Base-by-base conservation (phyloP, 2,329 filamentous ascomycete genomes). In the Penicillium sp. region DNA sequence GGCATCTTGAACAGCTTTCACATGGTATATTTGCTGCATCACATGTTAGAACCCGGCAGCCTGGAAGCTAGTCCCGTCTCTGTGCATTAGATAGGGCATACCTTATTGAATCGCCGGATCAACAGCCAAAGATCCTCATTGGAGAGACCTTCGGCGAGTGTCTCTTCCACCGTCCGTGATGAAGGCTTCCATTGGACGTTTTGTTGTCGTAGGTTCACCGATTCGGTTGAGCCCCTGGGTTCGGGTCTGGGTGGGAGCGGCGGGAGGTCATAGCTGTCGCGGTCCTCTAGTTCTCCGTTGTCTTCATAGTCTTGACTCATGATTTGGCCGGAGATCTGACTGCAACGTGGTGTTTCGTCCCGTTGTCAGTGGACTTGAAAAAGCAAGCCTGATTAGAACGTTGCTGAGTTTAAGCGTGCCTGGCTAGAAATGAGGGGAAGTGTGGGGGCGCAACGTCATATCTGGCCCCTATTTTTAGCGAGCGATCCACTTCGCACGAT, bases 41-140 rank as follows among this genome's bases (percentile, higher is more conserved):
- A 76, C 66, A 78, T 71, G 58, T 68, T 54, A 65, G 57, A n/a
- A n/a, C 28, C 31, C 38, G 15, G 14, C 11, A 14, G 25, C 17
- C 10, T 17, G n/a, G 25, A 17, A 12, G 31, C 35, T 17, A 47
- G 17, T 39, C 31, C 25, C 25, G 25, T 28, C 25, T 12, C 17
- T 38, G 8, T 41, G 14, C 25, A 31, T 31, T 31, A 31, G 31
- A 6, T 10, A 31, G 41, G 15, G 22, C 68, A n/a, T 70, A 86
- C 86, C 80, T 91, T 91, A 73, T 93, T 87, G 72, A 93, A 92
- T 0, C 90, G 82, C 8, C 90, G 82, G 35, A 91, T 79, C 39
- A 92, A 76, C 48, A 90, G 78, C 88, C 89, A 92, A 0, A 92
- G 74, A 64, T 92, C 87, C 43, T 92, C 89, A 66, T 92, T 92